A percentile compares a stretch with the other conserved stretches of the same genome.
These are phyloP conservation scores for Malus hybrid DNA, from an alignment of 331 rosid species.

Conservation along the genomic window DNA sequence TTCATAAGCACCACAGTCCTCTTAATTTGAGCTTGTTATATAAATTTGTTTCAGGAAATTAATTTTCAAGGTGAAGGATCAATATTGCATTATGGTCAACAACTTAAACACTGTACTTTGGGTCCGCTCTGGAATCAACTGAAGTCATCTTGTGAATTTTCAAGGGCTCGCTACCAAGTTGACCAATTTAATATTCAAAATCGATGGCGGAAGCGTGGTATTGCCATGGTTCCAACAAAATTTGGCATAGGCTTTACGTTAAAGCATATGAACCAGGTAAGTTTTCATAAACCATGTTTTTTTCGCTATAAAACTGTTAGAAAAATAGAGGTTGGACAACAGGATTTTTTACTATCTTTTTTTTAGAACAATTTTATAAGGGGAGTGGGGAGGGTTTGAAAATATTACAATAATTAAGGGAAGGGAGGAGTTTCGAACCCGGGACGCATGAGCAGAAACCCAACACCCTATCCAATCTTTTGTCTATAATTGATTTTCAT, in stretches of 20 bases:
- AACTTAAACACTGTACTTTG: constrained; percentile 65
- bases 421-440: no score
- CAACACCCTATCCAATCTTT: background rate
- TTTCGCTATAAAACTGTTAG: background rate
- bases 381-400: background rate
- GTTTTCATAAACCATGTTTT: background rate
- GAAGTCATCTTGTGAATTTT: constrained; percentile 61
- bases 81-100: constrained; percentile 69
- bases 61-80: constrained; percentile 94
- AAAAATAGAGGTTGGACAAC: no score
- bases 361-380: background rate
- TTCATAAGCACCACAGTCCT: constrained; percentile 3
- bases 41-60: constrained; percentile 47
- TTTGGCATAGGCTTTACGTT: constrained; percentile 85
- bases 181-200: constrained; percentile 56
- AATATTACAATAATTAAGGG: no score
- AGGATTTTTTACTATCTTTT: background rate
- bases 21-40: constrained; percentile 16
- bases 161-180: constrained; percentile 59
- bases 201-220: constrained; percentile 91
- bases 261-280: constrained; percentile 92
- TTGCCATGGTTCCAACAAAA: constrained; percentile 87
- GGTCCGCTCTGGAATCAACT: constrained; percentile 68
- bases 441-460: no score
- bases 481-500: background rate